phyloP scores from a whole-genome alignment of 2,329 filamentous ascomycete species.

The Paradendryphiella salina region DNA sequence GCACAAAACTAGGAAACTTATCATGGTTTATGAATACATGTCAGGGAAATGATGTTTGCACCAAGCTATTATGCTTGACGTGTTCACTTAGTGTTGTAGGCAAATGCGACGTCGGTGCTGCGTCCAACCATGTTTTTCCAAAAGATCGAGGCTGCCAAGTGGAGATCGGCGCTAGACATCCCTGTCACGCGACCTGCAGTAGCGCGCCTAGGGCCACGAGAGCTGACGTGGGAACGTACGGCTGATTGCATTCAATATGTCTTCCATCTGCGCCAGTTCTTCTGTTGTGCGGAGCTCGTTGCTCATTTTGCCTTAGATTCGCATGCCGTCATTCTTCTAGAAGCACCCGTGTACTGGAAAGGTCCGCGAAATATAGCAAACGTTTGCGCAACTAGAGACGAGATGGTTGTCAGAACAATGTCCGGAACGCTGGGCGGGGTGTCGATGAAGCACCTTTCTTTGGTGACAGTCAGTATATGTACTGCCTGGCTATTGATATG shows the following conservation, averaged over 20 bases:
- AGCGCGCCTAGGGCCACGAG: slow-evolving; percentile 2
- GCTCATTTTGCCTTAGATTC: neutral
- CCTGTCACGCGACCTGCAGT: neutral
- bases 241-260: neutral
- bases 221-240: neutral
- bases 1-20: no score
- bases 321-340: neutral
- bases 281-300: neutral
- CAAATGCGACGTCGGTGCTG: neutral
- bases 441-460: slow-evolving; percentile 69
- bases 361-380: neutral
- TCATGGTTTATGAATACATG: no score
- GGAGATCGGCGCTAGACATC: neutral
- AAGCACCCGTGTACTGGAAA: neutral
- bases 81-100: neutral
- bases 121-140: neutral
- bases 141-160: neutral
- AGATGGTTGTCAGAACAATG: slow-evolving; percentile 13
- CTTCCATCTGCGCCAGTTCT: neutral
- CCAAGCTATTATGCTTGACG: no score
- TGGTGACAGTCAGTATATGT: slow-evolving; percentile 61
- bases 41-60: no score
- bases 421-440: slow-evolving; percentile 53
- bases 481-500: neutral
- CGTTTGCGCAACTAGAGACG: neutral